Conservation (phyloP, 257 asterid species). For the Solanum chiquidenum region DNA sequence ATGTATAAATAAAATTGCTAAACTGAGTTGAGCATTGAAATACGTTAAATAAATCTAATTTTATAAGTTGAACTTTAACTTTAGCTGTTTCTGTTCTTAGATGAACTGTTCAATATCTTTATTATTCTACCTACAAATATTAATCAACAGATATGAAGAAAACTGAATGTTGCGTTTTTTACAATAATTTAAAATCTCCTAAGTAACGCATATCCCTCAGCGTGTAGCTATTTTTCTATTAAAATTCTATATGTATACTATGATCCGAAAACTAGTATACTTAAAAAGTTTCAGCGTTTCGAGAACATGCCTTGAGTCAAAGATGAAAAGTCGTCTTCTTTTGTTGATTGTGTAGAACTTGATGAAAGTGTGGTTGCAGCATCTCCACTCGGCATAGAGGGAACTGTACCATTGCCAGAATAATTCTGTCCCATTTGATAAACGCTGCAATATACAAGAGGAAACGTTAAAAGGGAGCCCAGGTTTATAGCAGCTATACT, state of each 20-base stretch:
- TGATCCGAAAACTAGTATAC: not conserved
- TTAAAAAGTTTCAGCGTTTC: conserved; percentile 28
- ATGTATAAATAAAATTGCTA: not conserved
- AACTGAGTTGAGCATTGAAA: not conserved
- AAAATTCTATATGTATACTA: conserved; percentile 6
- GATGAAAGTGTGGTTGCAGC: conserved; percentile 35
- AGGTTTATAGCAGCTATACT: not conserved
- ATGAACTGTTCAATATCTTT: not conserved
- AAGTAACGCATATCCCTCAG: not conserved
- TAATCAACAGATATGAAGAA: conserved; percentile 11
- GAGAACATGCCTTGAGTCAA: conserved; percentile 78
- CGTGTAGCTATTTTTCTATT: conserved; percentile 14
- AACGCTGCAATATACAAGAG: conserved; percentile 29
- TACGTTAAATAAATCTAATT: not conserved
- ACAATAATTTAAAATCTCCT: conserved; percentile 39
- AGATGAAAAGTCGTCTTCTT: conserved; percentile 89
- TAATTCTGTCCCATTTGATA: conserved; percentile 30
- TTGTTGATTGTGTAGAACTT: conserved; percentile 41
- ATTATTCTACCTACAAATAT: conserved; percentile 24
- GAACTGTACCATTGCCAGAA: conserved; percentile 33
- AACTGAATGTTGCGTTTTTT: conserved; percentile 20
- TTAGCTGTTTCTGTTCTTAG: not conserved
- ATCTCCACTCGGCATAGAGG: conserved; percentile 33
- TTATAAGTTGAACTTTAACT: not conserved
- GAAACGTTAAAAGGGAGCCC: not conserved